A percentile compares a stretch with the other conserved stretches of the same genome.
Conservation (phyloP, 2,329 filamentous ascomycete species). For the Aureobasidium uvarum region DNA sequence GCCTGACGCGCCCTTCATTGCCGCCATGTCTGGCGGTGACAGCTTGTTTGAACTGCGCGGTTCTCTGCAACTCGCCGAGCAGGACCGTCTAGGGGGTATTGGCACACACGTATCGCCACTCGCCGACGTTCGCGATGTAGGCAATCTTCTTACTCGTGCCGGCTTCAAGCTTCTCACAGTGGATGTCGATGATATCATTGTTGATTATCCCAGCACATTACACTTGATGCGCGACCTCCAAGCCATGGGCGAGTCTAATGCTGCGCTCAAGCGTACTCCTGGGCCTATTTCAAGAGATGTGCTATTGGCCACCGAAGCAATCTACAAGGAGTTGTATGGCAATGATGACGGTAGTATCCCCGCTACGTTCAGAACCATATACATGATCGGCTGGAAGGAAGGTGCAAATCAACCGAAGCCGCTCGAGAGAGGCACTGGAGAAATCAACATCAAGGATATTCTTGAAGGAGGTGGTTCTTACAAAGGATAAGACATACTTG, state of each 20-base stretch:
- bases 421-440: constrained; percentile 75
- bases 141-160: constrained; percentile 78
- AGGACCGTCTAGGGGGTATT: constrained; percentile 87
- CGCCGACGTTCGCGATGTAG: constrained; percentile 88
- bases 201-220: constrained; percentile 89
- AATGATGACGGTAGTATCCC: constrained; percentile 71
- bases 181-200: constrained; percentile 94
- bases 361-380: constrained; percentile 91
- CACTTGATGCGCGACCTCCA: constrained; percentile 91
- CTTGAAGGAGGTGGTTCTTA: constrained; percentile 48
- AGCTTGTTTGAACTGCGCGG: constrained; percentile 91
- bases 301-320: constrained; percentile 79
- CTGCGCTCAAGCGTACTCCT: constrained; percentile 79
- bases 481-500: constrained; percentile 1
- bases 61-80: constrained; percentile 86
- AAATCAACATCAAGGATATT: constrained; percentile 86
- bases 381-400: constrained; percentile 99
- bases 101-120: constrained; percentile 87
- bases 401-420: constrained; percentile 75
- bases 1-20: constrained; percentile 87
- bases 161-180: constrained; percentile 96
- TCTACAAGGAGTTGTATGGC: constrained; percentile 84
- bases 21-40: constrained; percentile 95
- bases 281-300: constrained; percentile 80
- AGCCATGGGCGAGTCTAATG: constrained; percentile 94